Evolutionary conservation across 768 basidiomycete species (phyloP).

Genomic region (Asterophora lycoperdoides): DNA sequence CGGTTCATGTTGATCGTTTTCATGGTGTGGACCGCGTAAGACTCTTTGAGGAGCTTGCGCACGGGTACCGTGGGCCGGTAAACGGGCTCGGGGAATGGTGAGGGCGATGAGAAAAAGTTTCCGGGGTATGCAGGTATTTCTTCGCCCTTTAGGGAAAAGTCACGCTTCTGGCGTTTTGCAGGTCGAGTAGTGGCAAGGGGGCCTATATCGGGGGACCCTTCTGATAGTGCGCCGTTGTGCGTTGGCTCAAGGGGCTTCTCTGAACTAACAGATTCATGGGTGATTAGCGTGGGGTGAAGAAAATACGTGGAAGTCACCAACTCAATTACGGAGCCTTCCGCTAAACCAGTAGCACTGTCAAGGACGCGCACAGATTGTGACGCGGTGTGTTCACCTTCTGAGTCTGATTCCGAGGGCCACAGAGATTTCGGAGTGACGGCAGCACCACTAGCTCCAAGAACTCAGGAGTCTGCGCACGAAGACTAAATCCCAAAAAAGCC

Average conservation of each 20-base stretch:
- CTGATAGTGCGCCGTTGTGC: too few species aligned
- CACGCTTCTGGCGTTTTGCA: constrained; percentile 4
- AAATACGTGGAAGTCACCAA: too few species aligned
- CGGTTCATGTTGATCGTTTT: constrained; percentile 30
- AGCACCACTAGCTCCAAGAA: not conserved
- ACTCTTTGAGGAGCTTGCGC: constrained; percentile 21
- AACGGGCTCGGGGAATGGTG: not conserved
- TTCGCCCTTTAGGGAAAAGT: not conserved
- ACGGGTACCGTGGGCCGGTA: not conserved
- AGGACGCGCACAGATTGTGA: not conserved
- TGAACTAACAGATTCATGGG: not conserved
- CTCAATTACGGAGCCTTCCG: too few species aligned
- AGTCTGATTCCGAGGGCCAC: constrained; percentile 3
- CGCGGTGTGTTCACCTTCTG: not conserved
- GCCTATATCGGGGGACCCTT: not conserved
- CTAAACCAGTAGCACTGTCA: not conserved
- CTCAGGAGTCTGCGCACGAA: not conserved
- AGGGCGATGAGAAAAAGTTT: constrained; percentile 6
- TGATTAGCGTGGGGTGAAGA: too few species aligned
- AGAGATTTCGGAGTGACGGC: not conserved
- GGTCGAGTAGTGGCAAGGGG: not conserved
- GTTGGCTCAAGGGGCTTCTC: not conserved
- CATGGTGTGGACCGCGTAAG: constrained; percentile 23
- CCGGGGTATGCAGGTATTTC: not conserved
- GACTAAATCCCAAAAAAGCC: not conserved